These are phyloP conservation scores for Pythium dissimile DNA, from an alignment of 352 stramenopile species.

Conservation along the genomic window DNA sequence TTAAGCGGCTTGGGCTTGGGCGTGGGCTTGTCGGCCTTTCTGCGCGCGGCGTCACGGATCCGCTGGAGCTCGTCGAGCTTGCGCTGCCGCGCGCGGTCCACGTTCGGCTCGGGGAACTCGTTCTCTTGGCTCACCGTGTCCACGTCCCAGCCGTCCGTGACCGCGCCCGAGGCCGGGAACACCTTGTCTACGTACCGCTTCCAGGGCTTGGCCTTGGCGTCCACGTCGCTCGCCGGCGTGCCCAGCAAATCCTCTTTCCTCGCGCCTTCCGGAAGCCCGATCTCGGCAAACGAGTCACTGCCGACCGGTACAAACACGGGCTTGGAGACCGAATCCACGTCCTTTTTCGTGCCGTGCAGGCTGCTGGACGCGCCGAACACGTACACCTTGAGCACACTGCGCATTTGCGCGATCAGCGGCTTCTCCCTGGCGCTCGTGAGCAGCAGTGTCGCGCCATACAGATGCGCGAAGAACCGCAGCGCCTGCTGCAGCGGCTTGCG, in stretches of 20 bases:
- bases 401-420: constrained; percentile 63
- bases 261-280: constrained; percentile 58
- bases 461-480: constrained; percentile 82
- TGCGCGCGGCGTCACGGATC: constrained; percentile 57
- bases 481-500: constrained; percentile 82
- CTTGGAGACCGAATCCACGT: constrained; percentile 56
- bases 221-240: constrained; percentile 37
- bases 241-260: constrained; percentile 42
- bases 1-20: constrained; percentile 32
- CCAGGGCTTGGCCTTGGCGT: constrained; percentile 68
- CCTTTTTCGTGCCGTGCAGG: constrained; percentile 42
- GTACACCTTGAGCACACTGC: constrained; percentile 56
- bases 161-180: constrained; percentile 43
- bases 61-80: constrained; percentile 71
- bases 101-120: constrained; percentile 59
- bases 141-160: constrained; percentile 29
- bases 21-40: constrained; percentile 42
- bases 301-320: constrained; percentile 69
- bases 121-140: constrained; percentile 29
- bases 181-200: constrained; percentile 63
- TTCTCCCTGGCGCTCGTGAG: constrained; percentile 89
- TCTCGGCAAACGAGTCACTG: constrained; percentile 71
- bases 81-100: constrained; percentile 65
- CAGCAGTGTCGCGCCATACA: constrained; percentile 83
- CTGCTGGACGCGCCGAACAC: constrained; percentile 48